phyloP scores from a whole-genome alignment of 306 rosid genomes.

The Boehmeria nivea region DNA sequence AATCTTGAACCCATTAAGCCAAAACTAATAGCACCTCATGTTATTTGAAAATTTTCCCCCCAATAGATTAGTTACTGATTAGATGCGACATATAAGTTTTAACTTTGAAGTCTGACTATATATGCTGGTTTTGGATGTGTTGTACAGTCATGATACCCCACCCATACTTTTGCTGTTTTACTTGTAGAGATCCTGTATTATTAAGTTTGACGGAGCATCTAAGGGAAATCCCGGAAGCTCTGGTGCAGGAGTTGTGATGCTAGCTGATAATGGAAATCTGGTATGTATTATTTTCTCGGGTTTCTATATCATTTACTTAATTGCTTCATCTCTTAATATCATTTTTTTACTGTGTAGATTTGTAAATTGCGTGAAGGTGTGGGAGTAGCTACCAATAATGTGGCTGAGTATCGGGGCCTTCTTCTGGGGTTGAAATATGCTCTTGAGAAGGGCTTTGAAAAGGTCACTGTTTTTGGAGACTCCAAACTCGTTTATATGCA shows the following conservation, averaged over 20 bases:
- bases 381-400: constrained; percentile 73
- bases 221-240: constrained; percentile 94
- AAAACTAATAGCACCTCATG: no score
- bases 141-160: background rate
- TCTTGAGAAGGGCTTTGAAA: constrained; percentile 65
- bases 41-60: no score
- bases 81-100: no score
- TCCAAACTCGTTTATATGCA: constrained; percentile 96
- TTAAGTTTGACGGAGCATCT: constrained; percentile 82
- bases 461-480: constrained; percentile 64
- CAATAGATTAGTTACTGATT: no score
- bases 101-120: background rate
- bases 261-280: constrained; percentile 72
- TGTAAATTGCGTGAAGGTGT: constrained; percentile 81
- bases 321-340: constrained; percentile 21
- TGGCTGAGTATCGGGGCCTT: constrained; percentile 91
- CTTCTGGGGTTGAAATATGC: constrained; percentile 86
- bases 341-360: constrained; percentile 43
- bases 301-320: constrained; percentile 11
- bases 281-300: constrained; percentile 31
- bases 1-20: no score
- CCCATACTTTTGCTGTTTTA: constrained; percentile 11
- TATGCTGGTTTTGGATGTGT: background rate
- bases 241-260: constrained; percentile 95
- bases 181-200: constrained; percentile 53